A percentile compares a stretch with the other conserved stretches of the same genome.
phyloP scores from a whole-genome alignment of 1,139 yeast genomes.

The Geotrichum carabidarum region DNA sequence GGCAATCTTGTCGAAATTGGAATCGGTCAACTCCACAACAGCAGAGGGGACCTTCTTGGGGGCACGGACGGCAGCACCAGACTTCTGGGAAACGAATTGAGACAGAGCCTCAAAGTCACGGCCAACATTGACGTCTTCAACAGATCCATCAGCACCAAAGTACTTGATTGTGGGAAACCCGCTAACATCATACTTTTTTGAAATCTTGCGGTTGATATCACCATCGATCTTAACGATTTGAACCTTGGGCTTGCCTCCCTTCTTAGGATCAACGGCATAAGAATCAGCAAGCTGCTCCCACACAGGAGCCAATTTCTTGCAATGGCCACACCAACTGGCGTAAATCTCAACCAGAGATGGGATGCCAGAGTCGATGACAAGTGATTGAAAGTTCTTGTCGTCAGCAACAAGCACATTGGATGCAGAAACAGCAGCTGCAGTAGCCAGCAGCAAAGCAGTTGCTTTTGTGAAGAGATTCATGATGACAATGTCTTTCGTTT shows the following conservation, averaged over 20 bases:
- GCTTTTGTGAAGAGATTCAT: constrained; percentile 8
- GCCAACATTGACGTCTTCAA: constrained; percentile 36
- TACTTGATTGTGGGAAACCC: constrained; percentile 65
- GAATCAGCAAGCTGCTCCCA: constrained; percentile 57
- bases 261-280: constrained; percentile 34
- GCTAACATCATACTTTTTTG: constrained; percentile 50
- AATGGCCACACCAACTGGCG: constrained; percentile 83
- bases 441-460: constrained; percentile 5
- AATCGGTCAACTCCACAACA: constrained; percentile 40
- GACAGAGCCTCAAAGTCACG: constrained; percentile 44
- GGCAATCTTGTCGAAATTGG: constrained; percentile 24
- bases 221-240: constrained; percentile 56
- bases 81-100: constrained; percentile 44
- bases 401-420: constrained; percentile 42
- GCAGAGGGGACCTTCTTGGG: constrained; percentile 34
- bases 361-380: constrained; percentile 53
- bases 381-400: constrained; percentile 49
- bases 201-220: constrained; percentile 53
- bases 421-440: constrained; percentile 20
- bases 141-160: constrained; percentile 42
- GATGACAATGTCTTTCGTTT: neutral
- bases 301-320: constrained; percentile 61
- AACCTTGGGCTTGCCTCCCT: constrained; percentile 42
- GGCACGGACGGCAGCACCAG: constrained; percentile 38
- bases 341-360: constrained; percentile 67